Evolutionary conservation across 768 basidiomycete genomes (phyloP), one percentile per base, ranked within the genome.

Genomic region (Polyporus arcularius): DNA sequence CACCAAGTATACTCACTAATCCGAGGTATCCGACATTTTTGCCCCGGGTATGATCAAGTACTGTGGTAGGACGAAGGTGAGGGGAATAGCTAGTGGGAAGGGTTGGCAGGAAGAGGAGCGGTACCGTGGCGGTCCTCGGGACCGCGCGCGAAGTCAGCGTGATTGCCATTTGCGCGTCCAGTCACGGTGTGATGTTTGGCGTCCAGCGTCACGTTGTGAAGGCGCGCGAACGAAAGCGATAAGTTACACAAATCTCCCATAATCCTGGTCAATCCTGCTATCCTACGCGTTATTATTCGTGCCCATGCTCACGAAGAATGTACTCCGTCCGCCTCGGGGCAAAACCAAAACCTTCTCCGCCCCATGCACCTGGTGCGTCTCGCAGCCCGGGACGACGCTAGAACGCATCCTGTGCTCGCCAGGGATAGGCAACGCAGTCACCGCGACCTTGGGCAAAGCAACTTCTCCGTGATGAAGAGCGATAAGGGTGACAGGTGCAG

Each of bases 391-490:
- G 16, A 88, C 71, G 0, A 80, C 76, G 70, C 77, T 79, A 8
- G 85, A 83, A 8, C 83, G 80, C 84, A 85, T 88, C 9, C 80
- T 80, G 52, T 79, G 70, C 38, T 81, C 80, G 10, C 79, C 83
- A 2, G 78, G 70, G 3, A 84, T 67, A 3, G 86, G 82, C 35
- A 89, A 73, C 2, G 90, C 84, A 7, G 78, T 80, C 35, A 96
- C 81, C 16, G 78, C 71, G 32, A 96, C 79, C 66, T 85, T 87
- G 0, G 96, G 96, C 9, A 98, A 78, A 38, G 79, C 72, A 18
- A 98, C 80, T 62, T 89, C 82, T 15, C 95, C 94, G 52, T 96
- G 87, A 67, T 90, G 90, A 31, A 98, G 75, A 0, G 95, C 91
- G 63, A 98, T 86, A n/a, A 98, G 76, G 0, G 89, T 90, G 53